Conservation (phyloP, 2,329 filamentous ascomycete species). For the Penicillium sp. region DNA sequence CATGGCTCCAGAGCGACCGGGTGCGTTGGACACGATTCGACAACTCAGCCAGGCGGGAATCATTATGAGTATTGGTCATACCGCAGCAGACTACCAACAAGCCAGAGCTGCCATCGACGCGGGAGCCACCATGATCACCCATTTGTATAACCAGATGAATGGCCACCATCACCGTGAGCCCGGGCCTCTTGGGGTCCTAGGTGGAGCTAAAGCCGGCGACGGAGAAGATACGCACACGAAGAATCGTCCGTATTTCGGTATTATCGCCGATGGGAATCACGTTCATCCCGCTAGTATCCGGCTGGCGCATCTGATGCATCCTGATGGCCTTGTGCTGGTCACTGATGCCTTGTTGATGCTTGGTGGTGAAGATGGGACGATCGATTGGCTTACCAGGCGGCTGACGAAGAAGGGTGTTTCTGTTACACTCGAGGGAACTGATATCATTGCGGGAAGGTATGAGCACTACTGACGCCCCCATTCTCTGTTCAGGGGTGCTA, state of each 20-base stretch:
- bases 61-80: conserved; percentile 18
- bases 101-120: conserved; percentile 6
- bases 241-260: conserved; percentile 18
- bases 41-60: conserved; percentile 11
- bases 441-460: conserved; percentile 40
- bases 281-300: conserved; percentile 17
- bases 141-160: conserved; percentile 21
- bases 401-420: conserved; percentile 16
- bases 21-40: conserved; percentile 16
- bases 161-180: conserved; percentile 18
- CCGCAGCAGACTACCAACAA: conserved; percentile 13
- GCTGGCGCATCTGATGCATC: conserved; percentile 13
- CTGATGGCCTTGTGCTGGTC: conserved; percentile 16
- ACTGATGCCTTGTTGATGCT: conserved; percentile 21
- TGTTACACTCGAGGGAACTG: conserved; percentile 15
- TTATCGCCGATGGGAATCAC: conserved; percentile 21
- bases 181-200: conserved; percentile 13
- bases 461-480: conserved; percentile 16
- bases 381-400: conserved; percentile 15
- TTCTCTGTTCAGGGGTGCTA: not conserved
- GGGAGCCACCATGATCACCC: conserved; percentile 16
- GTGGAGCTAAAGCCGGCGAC: not conserved
- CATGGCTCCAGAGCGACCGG: conserved; percentile 15
- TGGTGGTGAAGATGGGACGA: conserved; percentile 17
- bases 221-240: not conserved